These are phyloP conservation scores for Malus asiatica DNA, from an alignment of 306 rosid species.

Conservation along the genomic window DNA sequence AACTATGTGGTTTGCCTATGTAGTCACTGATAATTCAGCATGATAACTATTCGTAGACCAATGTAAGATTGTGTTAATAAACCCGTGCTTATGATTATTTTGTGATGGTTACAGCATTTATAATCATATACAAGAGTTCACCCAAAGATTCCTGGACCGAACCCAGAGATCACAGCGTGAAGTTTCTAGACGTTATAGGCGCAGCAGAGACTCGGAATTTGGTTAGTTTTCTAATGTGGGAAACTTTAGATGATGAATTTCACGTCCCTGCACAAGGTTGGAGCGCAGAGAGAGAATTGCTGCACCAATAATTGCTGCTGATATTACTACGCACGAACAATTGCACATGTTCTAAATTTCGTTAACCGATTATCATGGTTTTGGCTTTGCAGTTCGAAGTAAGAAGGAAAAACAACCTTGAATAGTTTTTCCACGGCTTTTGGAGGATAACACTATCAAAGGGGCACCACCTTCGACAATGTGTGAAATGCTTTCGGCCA, in stretches of 20 bases:
- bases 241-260: not conserved
- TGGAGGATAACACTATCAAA: not conserved
- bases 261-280: not conserved
- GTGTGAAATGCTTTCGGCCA: not conserved
- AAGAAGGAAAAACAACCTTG: constrained; percentile 29
- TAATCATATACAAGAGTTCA: constrained; percentile 59
- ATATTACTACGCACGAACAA: not conserved
- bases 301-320: not conserved
- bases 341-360: not conserved
- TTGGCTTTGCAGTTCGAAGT: constrained; percentile 34
- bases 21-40: not conserved
- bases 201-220: not conserved
- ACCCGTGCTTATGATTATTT: not conserved
- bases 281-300: not conserved
- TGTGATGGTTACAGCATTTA: constrained; percentile 69
- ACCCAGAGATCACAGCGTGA: constrained; percentile 32
- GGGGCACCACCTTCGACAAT: constrained; percentile 3
- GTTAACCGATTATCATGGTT: constrained; percentile 12
- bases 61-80: not conserved
- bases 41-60: not conserved
- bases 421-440: not conserved
- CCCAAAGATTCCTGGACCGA: constrained; percentile 34
- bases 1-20: not conserved
- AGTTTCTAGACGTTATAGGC: constrained; percentile 3
- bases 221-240: constrained; percentile 30